A percentile compares a stretch with the other conserved stretches of the same genome.
Evolutionary conservation across 108 stramenopile species (phyloP).

Genomic region (Skeletonema costatum): DNA sequence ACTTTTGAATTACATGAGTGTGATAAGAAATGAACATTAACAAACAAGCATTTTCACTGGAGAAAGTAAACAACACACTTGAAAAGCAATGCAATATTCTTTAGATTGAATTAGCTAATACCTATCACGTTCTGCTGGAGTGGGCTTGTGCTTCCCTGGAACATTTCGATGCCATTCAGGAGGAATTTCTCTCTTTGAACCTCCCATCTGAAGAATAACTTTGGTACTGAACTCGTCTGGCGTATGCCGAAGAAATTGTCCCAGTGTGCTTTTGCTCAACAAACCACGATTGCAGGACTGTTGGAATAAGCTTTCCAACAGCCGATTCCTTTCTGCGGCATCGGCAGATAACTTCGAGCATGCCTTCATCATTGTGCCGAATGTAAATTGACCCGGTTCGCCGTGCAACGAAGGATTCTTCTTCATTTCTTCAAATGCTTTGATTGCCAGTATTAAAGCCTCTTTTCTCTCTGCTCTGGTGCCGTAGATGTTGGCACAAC

Average conservation of each 20-base stretch:
- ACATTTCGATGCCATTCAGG: slow-evolving; percentile 34
- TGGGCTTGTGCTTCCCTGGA: slow-evolving; percentile 24
- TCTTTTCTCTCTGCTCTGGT: slow-evolving; percentile 26
- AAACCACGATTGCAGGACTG: slow-evolving; percentile 40
- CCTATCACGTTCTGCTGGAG: not conserved
- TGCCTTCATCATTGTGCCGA: slow-evolving; percentile 50
- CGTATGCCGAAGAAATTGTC: slow-evolving; percentile 27
- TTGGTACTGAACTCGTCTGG: slow-evolving; percentile 19
- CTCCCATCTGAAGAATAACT: slow-evolving; percentile 29
- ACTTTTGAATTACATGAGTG: not conserved
- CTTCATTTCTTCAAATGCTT: slow-evolving; percentile 43
- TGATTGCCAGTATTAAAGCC: slow-evolving; percentile 41
- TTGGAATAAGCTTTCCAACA: slow-evolving; percentile 36
- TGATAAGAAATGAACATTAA: too few relatives aligned
- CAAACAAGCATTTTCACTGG: too few relatives aligned
- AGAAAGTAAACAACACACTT: not conserved
- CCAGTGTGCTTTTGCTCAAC: slow-evolving; percentile 20
- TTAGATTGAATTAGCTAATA: not conserved
- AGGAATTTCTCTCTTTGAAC: slow-evolving; percentile 42
- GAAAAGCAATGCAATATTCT: not conserved
- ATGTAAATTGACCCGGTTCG: slow-evolving; percentile 36
- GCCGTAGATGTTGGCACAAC: slow-evolving; percentile 41
- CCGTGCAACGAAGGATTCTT: slow-evolving; percentile 25
- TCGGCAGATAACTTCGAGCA: slow-evolving; percentile 20
- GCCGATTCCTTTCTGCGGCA: slow-evolving; percentile 19